Evolutionary conservation across 495 filamentous ascomycete species (phyloP).

Genomic region (Aspergillus wentii): DNA sequence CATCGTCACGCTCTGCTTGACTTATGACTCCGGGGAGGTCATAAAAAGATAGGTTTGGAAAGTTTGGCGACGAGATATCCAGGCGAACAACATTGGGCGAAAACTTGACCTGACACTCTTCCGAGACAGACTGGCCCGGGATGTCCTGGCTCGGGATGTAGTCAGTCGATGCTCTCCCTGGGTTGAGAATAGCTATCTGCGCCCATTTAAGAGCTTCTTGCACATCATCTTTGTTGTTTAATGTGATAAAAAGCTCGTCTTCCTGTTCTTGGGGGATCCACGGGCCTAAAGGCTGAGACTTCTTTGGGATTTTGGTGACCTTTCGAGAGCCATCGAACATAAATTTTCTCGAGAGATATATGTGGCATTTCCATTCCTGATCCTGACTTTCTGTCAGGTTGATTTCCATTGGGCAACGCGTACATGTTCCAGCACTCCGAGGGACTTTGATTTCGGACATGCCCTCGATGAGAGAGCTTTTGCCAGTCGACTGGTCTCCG

Average conservation of each 20-base stretch:
- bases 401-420: slow-evolving; percentile 72
- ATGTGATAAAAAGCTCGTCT: slow-evolving; percentile 33
- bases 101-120: slow-evolving; percentile 56
- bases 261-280: slow-evolving; percentile 37
- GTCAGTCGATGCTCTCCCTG: slow-evolving; percentile 31
- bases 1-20: slow-evolving; percentile 53
- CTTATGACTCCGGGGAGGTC: slow-evolving; percentile 79
- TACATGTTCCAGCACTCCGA: slow-evolving; percentile 64
- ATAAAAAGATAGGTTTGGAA: slow-evolving; percentile 71
- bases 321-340: slow-evolving; percentile 31
- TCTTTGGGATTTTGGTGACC: slow-evolving; percentile 14
- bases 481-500: slow-evolving; percentile 78
- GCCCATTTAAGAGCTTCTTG: slow-evolving; percentile 59
- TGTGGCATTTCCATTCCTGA: slow-evolving; percentile 54
- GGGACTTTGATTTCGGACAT: slow-evolving; percentile 76
- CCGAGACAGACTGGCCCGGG: slow-evolving; percentile 10
- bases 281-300: slow-evolving; percentile 33
- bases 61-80: slow-evolving; percentile 62
- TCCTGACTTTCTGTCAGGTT: slow-evolving; percentile 50
- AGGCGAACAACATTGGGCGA: slow-evolving; percentile 72
- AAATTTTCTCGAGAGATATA: slow-evolving; percentile 58
- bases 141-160: slow-evolving; percentile 48
- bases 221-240: slow-evolving; percentile 44
- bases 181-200: slow-evolving; percentile 69
- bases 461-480: slow-evolving; percentile 74